Evolutionary conservation across 2,329 filamentous ascomycete species (phyloP), one percentile per base, ranked within the genome.

Genomic region (Tolypocladium album): DNA sequence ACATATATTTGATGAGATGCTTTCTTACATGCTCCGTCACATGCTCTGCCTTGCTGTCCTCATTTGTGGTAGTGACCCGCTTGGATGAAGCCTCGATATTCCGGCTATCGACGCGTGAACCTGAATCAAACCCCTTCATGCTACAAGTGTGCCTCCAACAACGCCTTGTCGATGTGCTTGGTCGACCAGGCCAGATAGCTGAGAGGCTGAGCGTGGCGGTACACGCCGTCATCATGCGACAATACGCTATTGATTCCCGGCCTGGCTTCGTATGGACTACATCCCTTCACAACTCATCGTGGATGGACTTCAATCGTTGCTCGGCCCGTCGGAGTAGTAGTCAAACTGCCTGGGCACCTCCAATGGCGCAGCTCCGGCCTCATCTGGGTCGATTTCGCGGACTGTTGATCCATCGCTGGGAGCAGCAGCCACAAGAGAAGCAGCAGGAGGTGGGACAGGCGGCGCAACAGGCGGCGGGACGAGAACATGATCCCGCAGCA

Each of bases 401-500:
- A 59, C 64, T 17, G 61, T 47, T 9, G 56, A 31, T 45, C 58
- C 50, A 6, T 63, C 55, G 9, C 11, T 6, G 22, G 55, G 22
- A 31, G 17, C 20, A 8, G 27, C 34, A 42, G 36, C 38, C 13
- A 17, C 13, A 38, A 4, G 11, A 24, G 57, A 39, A 12, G 36
- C 34, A 24, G 24, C 4, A 2, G 50, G 39, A 42, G 17, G 17
- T n/a, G 50, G 39, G 9, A 34, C 7, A 5, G 34, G 39, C n/a
- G n/a, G 24, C 8, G 24, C 24, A 31, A 17, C 20, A 34, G 59
- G 55, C 6, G 40, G 50, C 2, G 58, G 58, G 6, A 64, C 60
- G 0, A 73, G 68, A 20, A 61, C 57, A 58, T 72, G 67, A 2
- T 67, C 59, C 50, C 78, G 69, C 64, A 77, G 64, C 60, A 76